Percentiles rank a stretch among this genome's conserved stretches.
These are phyloP conservation scores for Gnomoniopsis sp. DNA, from an alignment of 2,329 filamentous ascomycete species.

Conservation along the genomic window DNA sequence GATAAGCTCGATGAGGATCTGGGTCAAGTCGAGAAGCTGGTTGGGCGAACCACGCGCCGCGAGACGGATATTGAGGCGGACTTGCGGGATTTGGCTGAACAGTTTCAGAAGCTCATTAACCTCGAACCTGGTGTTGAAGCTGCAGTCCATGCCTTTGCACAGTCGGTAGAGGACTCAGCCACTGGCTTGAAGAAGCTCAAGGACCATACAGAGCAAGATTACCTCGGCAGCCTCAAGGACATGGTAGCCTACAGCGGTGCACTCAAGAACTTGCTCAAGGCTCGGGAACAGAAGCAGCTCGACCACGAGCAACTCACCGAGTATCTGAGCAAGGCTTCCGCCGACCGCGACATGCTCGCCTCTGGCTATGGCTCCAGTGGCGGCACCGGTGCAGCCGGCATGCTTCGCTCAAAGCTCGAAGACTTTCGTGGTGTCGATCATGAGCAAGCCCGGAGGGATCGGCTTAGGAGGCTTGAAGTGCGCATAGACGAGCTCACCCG, in stretches of 20 bases:
- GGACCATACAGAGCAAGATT: conserved; percentile 92
- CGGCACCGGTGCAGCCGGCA: conserved; percentile 67
- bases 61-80: conserved; percentile 86
- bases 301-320: conserved; percentile 96
- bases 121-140: conserved; percentile 85
- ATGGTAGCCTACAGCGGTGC: conserved; percentile 94
- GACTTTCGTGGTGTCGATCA: conserved; percentile 96
- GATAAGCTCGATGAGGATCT: conserved; percentile 95
- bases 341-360: conserved; percentile 76
- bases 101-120: conserved; percentile 89
- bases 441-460: conserved; percentile 83
- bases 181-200: conserved; percentile 75
- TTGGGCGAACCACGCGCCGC: conserved; percentile 81
- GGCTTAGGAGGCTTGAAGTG: conserved; percentile 84
- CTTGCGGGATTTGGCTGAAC: conserved; percentile 83
- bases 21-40: conserved; percentile 90
- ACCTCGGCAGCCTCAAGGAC: conserved; percentile 85
- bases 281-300: conserved; percentile 94
- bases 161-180: conserved; percentile 79
- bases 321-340: conserved; percentile 86
- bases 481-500: conserved; percentile 87
- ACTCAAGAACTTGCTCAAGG: conserved; percentile 83
- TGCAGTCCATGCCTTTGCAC: conserved; percentile 80
- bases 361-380: conserved; percentile 49
- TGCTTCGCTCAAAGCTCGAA: conserved; percentile 91